Base-by-base conservation (phyloP, 768 basidiomycete genomes). In the Psilocybe tampanensis region DNA sequence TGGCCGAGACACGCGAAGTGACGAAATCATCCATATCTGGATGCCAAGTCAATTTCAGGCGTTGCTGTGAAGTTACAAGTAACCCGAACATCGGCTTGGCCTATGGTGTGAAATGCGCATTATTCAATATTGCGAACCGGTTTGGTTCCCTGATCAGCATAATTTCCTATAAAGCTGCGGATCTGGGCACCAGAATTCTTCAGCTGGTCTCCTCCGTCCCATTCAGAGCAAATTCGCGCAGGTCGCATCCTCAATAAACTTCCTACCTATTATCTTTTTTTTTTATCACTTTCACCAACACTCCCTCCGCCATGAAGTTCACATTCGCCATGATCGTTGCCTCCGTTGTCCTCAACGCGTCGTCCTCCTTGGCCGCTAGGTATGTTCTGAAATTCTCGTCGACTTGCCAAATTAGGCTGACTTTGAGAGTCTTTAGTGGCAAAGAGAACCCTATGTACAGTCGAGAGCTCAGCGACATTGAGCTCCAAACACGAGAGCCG, bases 401-500 rank as follows among this genome's bases (percentile, higher is more conserved):
- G n/a, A n/a, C n/a, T n/a, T n/a, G n/a, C n/a, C n/a, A n/a, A n/a
- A n/a, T n/a, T n/a, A n/a, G n/a, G n/a, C n/a, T n/a, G n/a, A n/a
- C n/a, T n/a, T n/a, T n/a, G n/a, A n/a, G n/a, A n/a, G n/a, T 45
- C 5, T 18, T 42, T 29, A 47, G 34, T 22, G 15, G 18, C 22
- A 39, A 34, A n/a, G 34, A 44, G 18, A 22, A 32, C 34, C 44
- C 54, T 7, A 44, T 55, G 7, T 55, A 55, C 18, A 45, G 54
- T 2, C 44, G 54, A 29, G 54, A 55, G 54, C 54, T 55, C 21
- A 55, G 33, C 3, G 54, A 55, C 15, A 36, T 47, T 5, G 54
- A 55, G 54, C 54, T 55, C 17, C 45, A 55, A 48, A 45, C 47
- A 18, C 54, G 54, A 33, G 54, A 47, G 15, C 54, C 54, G 11